Evolutionary conservation across 2,329 filamentous ascomycete species (phyloP).

Genomic region (Davidsoniella eucalypti): DNA sequence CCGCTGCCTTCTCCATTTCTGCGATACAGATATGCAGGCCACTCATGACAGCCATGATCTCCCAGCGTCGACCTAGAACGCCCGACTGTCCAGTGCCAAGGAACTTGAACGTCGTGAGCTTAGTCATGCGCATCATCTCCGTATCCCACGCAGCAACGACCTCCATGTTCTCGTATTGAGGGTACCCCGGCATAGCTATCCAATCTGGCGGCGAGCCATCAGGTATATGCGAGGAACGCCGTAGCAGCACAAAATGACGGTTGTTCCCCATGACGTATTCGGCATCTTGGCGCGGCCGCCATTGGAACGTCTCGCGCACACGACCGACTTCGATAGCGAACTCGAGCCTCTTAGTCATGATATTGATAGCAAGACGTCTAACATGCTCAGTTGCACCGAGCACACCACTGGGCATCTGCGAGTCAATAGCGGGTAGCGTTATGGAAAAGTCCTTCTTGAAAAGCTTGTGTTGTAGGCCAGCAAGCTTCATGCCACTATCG

Average conservation of each 20-base stretch:
- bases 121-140: conserved; percentile 19
- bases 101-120: conserved; percentile 25
- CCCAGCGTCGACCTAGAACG: conserved; percentile 25
- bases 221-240: conserved; percentile 16
- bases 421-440: conserved; percentile 9
- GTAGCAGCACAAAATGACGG: conserved; percentile 26
- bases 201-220: conserved; percentile 10
- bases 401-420: conserved; percentile 6
- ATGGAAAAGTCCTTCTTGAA: conserved; percentile 7
- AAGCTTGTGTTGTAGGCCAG: conserved; percentile 2
- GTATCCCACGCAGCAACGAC: conserved; percentile 26
- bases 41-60: conserved; percentile 24
- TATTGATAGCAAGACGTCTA: conserved; percentile 9
- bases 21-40: conserved; percentile 1
- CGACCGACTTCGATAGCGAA: conserved; percentile 22
- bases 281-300: conserved; percentile 23
- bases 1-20: conserved; percentile 2
- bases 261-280: conserved; percentile 18
- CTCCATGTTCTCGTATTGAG: conserved; percentile 23
- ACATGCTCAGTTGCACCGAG: conserved; percentile 11
- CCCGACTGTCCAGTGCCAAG: conserved; percentile 24
- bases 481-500: neutral
- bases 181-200: conserved; percentile 14
- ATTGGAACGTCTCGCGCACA: conserved; percentile 25
- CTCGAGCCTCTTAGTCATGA: conserved; percentile 16